phyloP scores from a whole-genome alignment of 768 basidiomycete species.

The Russula virescens region DNA sequence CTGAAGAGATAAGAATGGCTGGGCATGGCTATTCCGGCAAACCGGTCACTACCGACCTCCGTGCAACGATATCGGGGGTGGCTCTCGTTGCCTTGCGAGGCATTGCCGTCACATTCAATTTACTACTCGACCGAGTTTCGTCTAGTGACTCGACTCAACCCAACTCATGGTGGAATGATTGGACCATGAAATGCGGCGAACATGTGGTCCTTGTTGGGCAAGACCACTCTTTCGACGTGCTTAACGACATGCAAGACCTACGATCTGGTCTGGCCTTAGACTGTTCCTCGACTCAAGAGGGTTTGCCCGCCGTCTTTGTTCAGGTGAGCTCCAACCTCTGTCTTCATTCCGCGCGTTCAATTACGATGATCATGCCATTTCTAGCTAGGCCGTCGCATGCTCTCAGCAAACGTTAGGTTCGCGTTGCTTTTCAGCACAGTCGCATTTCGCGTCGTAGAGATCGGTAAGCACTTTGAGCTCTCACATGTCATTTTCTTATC shows the following conservation, averaged over 20 bases:
- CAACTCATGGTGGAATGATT: constrained; percentile 16
- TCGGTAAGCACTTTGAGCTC: neutral
- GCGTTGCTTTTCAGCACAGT: constrained; percentile 9
- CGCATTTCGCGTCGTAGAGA: constrained; percentile 10
- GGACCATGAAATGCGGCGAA: constrained; percentile 4
- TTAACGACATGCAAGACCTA: constrained; percentile 3
- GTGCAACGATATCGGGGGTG: neutral
- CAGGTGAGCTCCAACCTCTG: neutral
- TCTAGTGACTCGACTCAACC: neutral
- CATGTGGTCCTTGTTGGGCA: constrained; percentile 8
- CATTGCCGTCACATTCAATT: neutral
- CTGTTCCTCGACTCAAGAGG: constrained; percentile 11
- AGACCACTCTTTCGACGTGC: neutral
- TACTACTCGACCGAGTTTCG: neutral
- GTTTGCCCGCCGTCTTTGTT: constrained; percentile 6
- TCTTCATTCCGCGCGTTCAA: neutral
- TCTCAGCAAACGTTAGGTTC: constrained; percentile 5
- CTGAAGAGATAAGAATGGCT: neutral
- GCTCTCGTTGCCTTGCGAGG: constrained; percentile 8
- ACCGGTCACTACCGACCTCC: constrained; percentile 4
- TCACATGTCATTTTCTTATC: neutral
- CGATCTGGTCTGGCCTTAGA: constrained; percentile 11
- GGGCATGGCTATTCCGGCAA: constrained; percentile 7
- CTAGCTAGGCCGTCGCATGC: constrained; percentile 15
- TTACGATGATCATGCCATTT: neutral